A percentile compares a stretch with the other conserved stretches of the same genome.
Conservation (phyloP, 805 yeast species). For the Monosporozyma siamensis region DNA sequence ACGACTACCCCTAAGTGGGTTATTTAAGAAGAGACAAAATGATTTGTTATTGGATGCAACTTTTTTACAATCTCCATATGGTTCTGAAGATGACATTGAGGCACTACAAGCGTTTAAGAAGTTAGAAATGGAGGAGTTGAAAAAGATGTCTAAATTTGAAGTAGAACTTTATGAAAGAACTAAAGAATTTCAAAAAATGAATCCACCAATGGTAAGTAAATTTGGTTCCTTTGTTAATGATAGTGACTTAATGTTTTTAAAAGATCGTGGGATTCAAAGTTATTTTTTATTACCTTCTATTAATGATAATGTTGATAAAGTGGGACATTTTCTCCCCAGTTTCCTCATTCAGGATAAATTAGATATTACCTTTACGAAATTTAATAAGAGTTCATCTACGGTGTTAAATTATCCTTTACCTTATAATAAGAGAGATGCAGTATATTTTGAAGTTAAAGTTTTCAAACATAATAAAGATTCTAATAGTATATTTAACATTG, state of each 20-base stretch:
- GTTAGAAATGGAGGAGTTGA: slow-evolving; percentile 19
- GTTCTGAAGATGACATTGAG: slow-evolving; percentile 26
- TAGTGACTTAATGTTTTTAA: slow-evolving; percentile 22
- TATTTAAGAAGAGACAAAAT: slow-evolving; percentile 8
- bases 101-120: slow-evolving; percentile 13
- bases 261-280: slow-evolving; percentile 30
- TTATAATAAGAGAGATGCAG: slow-evolving; percentile 47
- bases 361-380: slow-evolving; percentile 26
- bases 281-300: slow-evolving; percentile 29
- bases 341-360: slow-evolving; percentile 29
- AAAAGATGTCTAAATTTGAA: slow-evolving; percentile 27
- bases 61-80: slow-evolving; percentile 21
- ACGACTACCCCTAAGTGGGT: not conserved
- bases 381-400: slow-evolving; percentile 27
- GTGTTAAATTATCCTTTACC: slow-evolving; percentile 32
- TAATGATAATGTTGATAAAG: slow-evolving; percentile 27
- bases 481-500: slow-evolving; percentile 51
- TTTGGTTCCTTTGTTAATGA: slow-evolving; percentile 25
- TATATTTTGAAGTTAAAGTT: slow-evolving; percentile 58
- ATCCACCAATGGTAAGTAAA: slow-evolving; percentile 25
- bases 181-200: slow-evolving; percentile 23
- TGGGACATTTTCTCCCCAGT: slow-evolving; percentile 29
- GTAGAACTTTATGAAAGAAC: slow-evolving; percentile 26
- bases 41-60: slow-evolving; percentile 24
- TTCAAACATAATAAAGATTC: slow-evolving; percentile 29